Base-by-base conservation (phyloP, 2,329 filamentous ascomycete species). In the Lecanoromycetidae sp. region DNA sequence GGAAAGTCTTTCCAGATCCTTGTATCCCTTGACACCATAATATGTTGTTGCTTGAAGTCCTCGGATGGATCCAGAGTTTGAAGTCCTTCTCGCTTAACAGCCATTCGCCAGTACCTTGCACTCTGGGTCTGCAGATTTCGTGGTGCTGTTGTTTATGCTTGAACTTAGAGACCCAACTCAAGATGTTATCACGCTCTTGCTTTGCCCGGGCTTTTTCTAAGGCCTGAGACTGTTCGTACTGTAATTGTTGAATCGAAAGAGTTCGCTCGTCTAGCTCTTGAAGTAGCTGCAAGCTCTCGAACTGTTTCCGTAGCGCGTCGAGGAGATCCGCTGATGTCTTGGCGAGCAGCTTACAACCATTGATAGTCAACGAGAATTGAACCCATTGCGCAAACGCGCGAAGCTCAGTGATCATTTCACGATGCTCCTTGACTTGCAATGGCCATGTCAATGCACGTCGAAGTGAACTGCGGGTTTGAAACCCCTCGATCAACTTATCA, bases 11-110 rank as follows among this genome's bases (percentile, higher is more conserved):
- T 17, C 57, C 56, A 7, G 56, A 50, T 17, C 57, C 56, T 32
- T 51, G 56, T 25, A 55, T 56, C 10, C 57, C 57, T 29, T 52
- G 44, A 41, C 55, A 57, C 51, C 51, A 57, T 29, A 57, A 52
- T 4, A 49, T 15, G 15, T 46, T 41, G 8, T 45, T 29, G 7
- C n/a, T 25, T 20, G 33, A 19, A 2, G 29, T 15, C 1, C 19
- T 15, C 8, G 39, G 22, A 32, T 42, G 38, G 10, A 33, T 34
- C 51, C 51, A 52, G 27, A 23, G 19, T 33, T 39, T 20, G 25
- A 47, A 50, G 5, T 30, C 17, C n/a, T 33, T 13, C 19, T 35
- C 29, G 13, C 38, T 13, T 30, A 53, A 43, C 8, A 58, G 33
- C 57, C 57, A 58, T 26, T 49, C 39, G 12, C 56, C 55, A 3